phyloP scores from a whole-genome alignment of 805 yeast species.

The Diddensiella caesifluorescens region DNA sequence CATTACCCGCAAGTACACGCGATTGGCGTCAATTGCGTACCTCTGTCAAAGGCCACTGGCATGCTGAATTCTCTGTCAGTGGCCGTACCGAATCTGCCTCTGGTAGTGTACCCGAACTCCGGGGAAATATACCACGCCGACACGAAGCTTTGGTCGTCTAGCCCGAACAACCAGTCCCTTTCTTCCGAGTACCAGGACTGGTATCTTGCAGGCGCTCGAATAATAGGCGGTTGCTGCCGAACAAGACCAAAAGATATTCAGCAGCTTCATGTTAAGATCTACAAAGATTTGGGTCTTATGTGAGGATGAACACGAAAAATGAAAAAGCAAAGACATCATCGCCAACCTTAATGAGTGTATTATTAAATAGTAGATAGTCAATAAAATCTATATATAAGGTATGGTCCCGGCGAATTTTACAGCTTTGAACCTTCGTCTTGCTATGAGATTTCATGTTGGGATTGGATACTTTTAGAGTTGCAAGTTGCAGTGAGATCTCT shows the following conservation, averaged over 20 bases:
- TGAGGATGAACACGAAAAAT: too few species aligned
- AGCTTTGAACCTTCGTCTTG: too few species aligned
- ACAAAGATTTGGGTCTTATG: too few species aligned
- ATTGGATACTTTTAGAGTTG: too few species aligned
- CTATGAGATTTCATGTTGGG: too few species aligned
- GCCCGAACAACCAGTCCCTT: slow-evolving; percentile 10
- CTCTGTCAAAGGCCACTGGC: slow-evolving; percentile 37
- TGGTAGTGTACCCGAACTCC: slow-evolving; percentile 68
- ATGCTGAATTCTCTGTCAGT: slow-evolving; percentile 37
- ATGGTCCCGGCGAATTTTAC: too few species aligned
- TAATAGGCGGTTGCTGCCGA: slow-evolving; percentile 75
- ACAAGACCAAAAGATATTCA: slow-evolving; percentile 50
- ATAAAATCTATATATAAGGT: too few species aligned
- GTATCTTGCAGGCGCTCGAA: slow-evolving; percentile 38
- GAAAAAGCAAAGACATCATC: too few species aligned
- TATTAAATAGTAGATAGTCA: too few species aligned
- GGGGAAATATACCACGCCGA: slow-evolving; percentile 59
- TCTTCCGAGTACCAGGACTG: slow-evolving; percentile 42
- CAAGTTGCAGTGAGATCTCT: too few species aligned
- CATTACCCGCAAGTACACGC: slow-evolving; percentile 28
- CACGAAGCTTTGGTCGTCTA: slow-evolving; percentile 39
- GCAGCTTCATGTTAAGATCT: too few species aligned
- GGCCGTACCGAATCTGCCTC: slow-evolving; percentile 30
- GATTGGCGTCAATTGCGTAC: slow-evolving; percentile 68
- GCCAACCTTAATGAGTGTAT: too few species aligned